These are phyloP conservation scores for Avena atlantica DNA, from an alignment of 176 grass and related monocot species.

Conservation along the genomic window DNA sequence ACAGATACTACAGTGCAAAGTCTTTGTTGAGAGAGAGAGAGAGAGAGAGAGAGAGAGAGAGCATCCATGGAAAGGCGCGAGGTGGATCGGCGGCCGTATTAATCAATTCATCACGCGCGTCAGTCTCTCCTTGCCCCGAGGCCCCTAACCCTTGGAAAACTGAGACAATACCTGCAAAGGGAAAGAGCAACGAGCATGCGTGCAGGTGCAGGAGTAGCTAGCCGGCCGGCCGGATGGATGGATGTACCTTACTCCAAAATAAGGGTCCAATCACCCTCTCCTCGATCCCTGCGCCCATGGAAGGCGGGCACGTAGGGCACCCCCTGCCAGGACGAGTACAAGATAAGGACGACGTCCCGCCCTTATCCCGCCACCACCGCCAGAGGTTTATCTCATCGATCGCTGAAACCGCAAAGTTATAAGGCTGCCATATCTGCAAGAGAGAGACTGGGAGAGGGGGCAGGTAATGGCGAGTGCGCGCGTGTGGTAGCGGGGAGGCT, in stretches of 20 bases:
- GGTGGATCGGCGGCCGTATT: slow-evolving; percentile 28
- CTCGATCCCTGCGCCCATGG: slow-evolving; percentile 25
- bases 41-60: not conserved
- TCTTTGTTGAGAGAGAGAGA: not conserved
- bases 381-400: slow-evolving; percentile 7
- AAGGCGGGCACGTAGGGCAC: not conserved
- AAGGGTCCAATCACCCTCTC: slow-evolving; percentile 12
- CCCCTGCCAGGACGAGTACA: not conserved
- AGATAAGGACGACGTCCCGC: slow-evolving; percentile 46
- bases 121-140: slow-evolving; percentile 5
- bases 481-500: slow-evolving; percentile 6
- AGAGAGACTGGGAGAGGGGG: not conserved
- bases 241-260: slow-evolving; percentile 47
- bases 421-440: not conserved
- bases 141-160: slow-evolving; percentile 13
- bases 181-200: slow-evolving; percentile 21
- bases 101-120: slow-evolving; percentile 47
- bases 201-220: not conserved
- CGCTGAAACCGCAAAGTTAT: not conserved
- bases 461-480: slow-evolving; percentile 1
- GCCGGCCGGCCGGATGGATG: not conserved
- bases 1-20: not conserved
- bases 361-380: slow-evolving; percentile 14
- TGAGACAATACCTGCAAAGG: slow-evolving; percentile 33
- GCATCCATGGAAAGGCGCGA: slow-evolving; percentile 36